Base-by-base conservation (phyloP, 345 rosid species). In the Gossypium mustelinum region DNA sequence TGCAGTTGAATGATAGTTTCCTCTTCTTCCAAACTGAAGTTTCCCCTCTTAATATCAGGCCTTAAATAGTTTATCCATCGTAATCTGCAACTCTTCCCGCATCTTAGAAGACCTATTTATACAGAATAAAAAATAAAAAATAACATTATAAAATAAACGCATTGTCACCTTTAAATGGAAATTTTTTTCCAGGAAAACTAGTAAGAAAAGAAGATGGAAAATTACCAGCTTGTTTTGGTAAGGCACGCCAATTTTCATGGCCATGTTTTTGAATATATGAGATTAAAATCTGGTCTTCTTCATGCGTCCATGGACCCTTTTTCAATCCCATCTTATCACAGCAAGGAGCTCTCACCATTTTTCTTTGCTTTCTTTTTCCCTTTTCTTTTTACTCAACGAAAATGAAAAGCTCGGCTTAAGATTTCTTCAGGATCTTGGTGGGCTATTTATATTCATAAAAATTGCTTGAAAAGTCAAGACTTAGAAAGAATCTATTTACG, bases 321-420 rank as follows among this genome's bases (percentile, higher is more conserved):
- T 90, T 94, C 82, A 90, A 55, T 5, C 98, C 96, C 88, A 79
- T 84, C 82, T 92, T 88, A 77, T 89, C 92, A 66, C 98, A 92
- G 75, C 97, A 92, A 72, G 97, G 98, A 85, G 93, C 92, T 82
- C 98, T 88, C 77, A 68, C 98, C 98, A 92, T 94, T 61, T 84
- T 2, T 8, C 24, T 16, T 24, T 22, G 11, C 14, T 24, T 29
- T 29, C 4, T 29, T 29, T 29, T 29, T 29, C 34, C 1, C 12
- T 51, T 13, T 65, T 54, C 12, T 34, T 34, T 34, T 34, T 34
- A 34, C 41, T 34, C 41, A 34, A 34, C 48, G 48, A 14, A 14
- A 54, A 47, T 64, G 51, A n/a, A 64, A 50, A 25, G 13, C 24
- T 17, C 51, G 18, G 69, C 43, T 48, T 68, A 47, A 68, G 72